Evolutionary conservation across 306 rosid genomes (phyloP), one percentile per base, ranked within the genome.

Genomic region (Cicer chorassanicum): DNA sequence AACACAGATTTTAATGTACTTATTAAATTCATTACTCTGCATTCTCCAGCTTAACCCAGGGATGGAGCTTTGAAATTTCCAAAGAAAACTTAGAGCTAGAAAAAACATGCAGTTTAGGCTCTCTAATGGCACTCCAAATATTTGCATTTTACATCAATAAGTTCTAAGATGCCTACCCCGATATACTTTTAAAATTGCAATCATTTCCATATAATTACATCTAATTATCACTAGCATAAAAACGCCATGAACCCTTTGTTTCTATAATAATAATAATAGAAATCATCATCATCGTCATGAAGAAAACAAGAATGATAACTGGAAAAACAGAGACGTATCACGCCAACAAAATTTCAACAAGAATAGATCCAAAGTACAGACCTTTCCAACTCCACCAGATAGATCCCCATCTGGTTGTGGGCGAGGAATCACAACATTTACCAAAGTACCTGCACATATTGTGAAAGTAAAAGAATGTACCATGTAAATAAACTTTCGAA

Each of bases 381-480:
- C 99, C 98, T 90, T 94, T 59, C 99, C 99, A 70, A 92, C 89
- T 68, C 97, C 98, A 5, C 72, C 72, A 91, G 80, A 8, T 80
- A 43, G 8, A 70, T 86, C 91, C 10, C 89, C 97, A 72, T 87
- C 78, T 1, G 89, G 90, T 4, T 56, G 78, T 70, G 99, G 97
- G 11, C 98, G 97, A 1, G 99, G 99, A 81, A 95, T 95, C 54
- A 87, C 84, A 9, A 90, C 87, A 34, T 87, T 90, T 60, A 83
- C 93, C 86, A 95, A 79, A 38, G 88, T 56, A 85, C 99, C 99
- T 94, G 90, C 85, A 81, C 86, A 90, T 29, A 71, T 65, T 42
- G 61, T 43, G 56, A 36, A 45, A 46, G 56, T 41, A 34, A 53
- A 64, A 51, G 19, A 51, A 46, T 39, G 53, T 82, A 68, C 60